These are phyloP conservation scores for Agrostemma githago DNA, from an alignment of 148 eudicot genomes.

Conservation along the genomic window DNA sequence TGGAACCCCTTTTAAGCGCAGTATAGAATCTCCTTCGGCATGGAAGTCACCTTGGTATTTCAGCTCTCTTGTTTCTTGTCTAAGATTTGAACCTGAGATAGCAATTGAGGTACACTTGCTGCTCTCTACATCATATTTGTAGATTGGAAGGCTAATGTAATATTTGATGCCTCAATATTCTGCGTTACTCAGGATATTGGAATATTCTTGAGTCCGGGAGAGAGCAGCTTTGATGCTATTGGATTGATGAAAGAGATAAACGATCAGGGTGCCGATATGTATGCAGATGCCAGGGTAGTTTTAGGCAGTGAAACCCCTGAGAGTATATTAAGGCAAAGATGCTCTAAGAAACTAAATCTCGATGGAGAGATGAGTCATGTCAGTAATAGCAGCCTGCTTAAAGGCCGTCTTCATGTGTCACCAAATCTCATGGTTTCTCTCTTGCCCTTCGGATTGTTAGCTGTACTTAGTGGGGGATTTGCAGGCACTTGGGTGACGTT, in stretches of 20 bases:
- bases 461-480: background rate
- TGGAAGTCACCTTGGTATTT: slow-evolving; percentile 98
- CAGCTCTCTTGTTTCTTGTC: slow-evolving; percentile 61
- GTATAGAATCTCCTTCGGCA: slow-evolving; percentile 91
- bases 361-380: slow-evolving; percentile 29
- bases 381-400: slow-evolving; percentile 29
- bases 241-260: slow-evolving; percentile 86
- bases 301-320: slow-evolving; percentile 84
- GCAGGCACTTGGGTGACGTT: background rate
- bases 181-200: slow-evolving; percentile 60
- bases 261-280: slow-evolving; percentile 70
- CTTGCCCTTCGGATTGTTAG: background rate
- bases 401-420: slow-evolving; percentile 28
- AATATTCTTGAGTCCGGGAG: slow-evolving; percentile 69
- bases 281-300: slow-evolving; percentile 81
- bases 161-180: slow-evolving; percentile 57
- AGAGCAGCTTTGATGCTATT: slow-evolving; percentile 69
- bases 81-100: slow-evolving; percentile 79
- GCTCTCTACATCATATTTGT: background rate
- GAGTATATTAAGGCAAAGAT: slow-evolving; percentile 50
- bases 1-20: slow-evolving; percentile 82
- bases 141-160: slow-evolving; percentile 32
- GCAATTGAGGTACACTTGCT: slow-evolving; percentile 63
- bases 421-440: slow-evolving; percentile 46
- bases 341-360: slow-evolving; percentile 25